These are phyloP conservation scores for Fusarium coicis DNA, from an alignment of 2,329 filamentous ascomycete species.

Conservation along the genomic window DNA sequence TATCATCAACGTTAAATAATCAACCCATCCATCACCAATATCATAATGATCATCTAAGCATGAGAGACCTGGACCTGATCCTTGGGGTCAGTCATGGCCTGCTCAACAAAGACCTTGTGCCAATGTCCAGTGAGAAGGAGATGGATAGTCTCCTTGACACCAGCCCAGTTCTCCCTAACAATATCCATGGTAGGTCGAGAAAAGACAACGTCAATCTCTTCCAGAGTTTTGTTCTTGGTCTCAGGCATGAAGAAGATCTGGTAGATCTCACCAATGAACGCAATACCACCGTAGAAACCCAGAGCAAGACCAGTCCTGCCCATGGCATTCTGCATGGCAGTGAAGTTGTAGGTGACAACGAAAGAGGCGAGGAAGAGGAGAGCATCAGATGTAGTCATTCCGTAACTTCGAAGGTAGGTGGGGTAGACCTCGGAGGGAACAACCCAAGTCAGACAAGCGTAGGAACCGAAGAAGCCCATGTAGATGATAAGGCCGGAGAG, in stretches of 20 bases:
- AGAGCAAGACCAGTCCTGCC: constrained; percentile 71
- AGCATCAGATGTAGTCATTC: constrained; percentile 76
- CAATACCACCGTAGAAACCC: constrained; percentile 80
- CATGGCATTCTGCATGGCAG: constrained; percentile 75
- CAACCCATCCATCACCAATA: no score
- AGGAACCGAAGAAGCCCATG: constrained; percentile 75
- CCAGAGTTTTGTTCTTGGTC: constrained; percentile 74
- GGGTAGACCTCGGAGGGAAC: constrained; percentile 77
- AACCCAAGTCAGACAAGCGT: constrained; percentile 73
- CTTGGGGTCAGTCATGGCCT: constrained; percentile 28
- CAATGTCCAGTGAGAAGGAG: constrained; percentile 39
- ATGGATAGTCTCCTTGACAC: constrained; percentile 46
- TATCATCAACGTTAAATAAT: constrained; percentile 20
- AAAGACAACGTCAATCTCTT: constrained; percentile 78
- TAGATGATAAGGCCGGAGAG: constrained; percentile 75
- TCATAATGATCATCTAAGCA: neutral
- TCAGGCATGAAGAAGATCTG: constrained; percentile 81
- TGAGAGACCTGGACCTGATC: constrained; percentile 12
- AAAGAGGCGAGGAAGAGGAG: constrained; percentile 78
- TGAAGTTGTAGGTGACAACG: constrained; percentile 81
- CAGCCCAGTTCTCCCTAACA: constrained; percentile 66
- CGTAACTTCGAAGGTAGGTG: constrained; percentile 77
- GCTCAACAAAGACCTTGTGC: constrained; percentile 42
- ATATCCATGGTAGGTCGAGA: constrained; percentile 70
- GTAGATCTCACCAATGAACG: constrained; percentile 75